Evolutionary conservation across 257 asterid species (phyloP).

Genomic region (Salvia splendens): DNA sequence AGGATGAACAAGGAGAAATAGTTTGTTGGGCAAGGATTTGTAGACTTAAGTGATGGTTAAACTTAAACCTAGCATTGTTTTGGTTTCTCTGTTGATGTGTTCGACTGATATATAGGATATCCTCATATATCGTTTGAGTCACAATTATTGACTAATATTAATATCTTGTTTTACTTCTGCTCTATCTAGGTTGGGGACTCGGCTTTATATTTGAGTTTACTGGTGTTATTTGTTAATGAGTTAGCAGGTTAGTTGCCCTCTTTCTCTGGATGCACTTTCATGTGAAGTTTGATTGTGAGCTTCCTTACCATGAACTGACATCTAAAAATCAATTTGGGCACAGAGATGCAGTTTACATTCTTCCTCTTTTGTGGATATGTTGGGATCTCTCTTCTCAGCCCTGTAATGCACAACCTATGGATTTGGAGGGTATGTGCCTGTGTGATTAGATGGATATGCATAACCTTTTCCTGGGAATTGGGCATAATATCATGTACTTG

Average conservation of each 20-base stretch:
- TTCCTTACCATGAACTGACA: slow-evolving; percentile 27
- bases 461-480: slow-evolving; percentile 19
- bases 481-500: background rate
- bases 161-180: slow-evolving; percentile 24
- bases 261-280: background rate
- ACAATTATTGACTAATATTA: slow-evolving; percentile 13
- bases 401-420: slow-evolving; percentile 99
- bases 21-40: background rate
- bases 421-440: slow-evolving; percentile 97
- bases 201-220: slow-evolving; percentile 83
- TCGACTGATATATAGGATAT: slow-evolving; percentile 18
- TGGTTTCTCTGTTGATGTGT: background rate
- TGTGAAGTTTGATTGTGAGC: slow-evolving; percentile 19
- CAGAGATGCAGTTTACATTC: slow-evolving; percentile 93
- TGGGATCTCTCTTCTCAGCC: slow-evolving; percentile 88
- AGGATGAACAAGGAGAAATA: background rate
- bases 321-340: slow-evolving; percentile 31
- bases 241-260: slow-evolving; percentile 59
- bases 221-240: slow-evolving; percentile 81
- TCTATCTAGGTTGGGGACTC: slow-evolving; percentile 83
- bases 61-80: slow-evolving; percentile 19
- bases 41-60: slow-evolving; percentile 12
- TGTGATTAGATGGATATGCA: slow-evolving; percentile 22
- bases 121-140: slow-evolving; percentile 6
- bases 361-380: slow-evolving; percentile 90